A percentile compares a stretch with the other conserved stretches of the same genome.
Conservation (phyloP, 2,329 filamentous ascomycete genomes). For the Coccinonectria pachysandricola region DNA sequence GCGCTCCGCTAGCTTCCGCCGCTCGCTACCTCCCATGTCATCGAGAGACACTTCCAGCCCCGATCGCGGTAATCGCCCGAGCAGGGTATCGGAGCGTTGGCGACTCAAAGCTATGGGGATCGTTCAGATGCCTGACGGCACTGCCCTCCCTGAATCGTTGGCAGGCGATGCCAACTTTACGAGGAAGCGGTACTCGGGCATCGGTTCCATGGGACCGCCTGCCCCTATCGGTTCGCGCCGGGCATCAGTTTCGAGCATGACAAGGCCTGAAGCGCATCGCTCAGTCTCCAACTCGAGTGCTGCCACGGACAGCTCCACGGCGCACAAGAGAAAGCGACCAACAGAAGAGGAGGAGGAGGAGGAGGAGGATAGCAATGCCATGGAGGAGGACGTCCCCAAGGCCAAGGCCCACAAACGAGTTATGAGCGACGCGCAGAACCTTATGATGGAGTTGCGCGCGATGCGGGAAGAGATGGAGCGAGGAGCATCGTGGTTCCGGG, state of each 20-base stretch:
- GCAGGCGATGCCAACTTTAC: constrained; percentile 34
- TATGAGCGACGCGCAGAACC: constrained; percentile 31
- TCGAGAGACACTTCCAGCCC: constrained; percentile 17
- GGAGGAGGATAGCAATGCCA: neutral
- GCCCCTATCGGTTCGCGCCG: constrained; percentile 9
- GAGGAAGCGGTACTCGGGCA: constrained; percentile 28
- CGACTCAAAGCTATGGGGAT: constrained; percentile 40
- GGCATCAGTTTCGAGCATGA: constrained; percentile 15
- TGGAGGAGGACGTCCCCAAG: constrained; percentile 8
- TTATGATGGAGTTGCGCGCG: constrained; percentile 30
- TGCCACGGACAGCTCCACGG: constrained; percentile 8
- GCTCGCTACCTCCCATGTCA: constrained; percentile 28
- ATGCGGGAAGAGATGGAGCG: constrained; percentile 36
- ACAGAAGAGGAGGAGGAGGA: constrained; percentile 17
- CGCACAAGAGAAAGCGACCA: constrained; percentile 24
- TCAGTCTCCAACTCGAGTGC: constrained; percentile 13
- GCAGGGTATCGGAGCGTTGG: constrained; percentile 35
- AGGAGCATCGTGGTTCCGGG: constrained; percentile 35
- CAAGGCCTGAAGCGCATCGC: constrained; percentile 9
- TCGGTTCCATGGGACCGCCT: constrained; percentile 21
- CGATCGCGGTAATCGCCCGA: constrained; percentile 19
- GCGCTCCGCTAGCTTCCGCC: constrained; percentile 23
- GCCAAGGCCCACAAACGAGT: constrained; percentile 28
- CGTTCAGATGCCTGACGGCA: constrained; percentile 42
- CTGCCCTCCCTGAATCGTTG: constrained; percentile 41